Percentiles rank a stretch among this genome's conserved stretches.
Evolutionary conservation across 2,329 filamentous ascomycete species (phyloP).

Genomic region (Trichophaea hybrida): DNA sequence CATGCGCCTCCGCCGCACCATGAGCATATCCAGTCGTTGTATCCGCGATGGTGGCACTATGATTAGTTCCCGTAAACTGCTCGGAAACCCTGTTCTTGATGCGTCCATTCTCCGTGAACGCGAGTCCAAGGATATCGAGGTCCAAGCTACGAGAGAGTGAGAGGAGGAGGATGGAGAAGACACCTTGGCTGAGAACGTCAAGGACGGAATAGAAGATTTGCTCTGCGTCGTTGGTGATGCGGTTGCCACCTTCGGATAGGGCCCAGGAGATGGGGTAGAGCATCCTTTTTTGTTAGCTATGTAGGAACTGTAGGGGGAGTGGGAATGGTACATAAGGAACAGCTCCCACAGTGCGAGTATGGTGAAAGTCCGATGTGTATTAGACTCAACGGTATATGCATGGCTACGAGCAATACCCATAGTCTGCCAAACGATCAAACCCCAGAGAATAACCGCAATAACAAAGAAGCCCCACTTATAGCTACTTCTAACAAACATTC

Average conservation of each 20-base stretch:
- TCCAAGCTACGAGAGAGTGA: conserved; percentile 41
- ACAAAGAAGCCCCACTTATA: conserved; percentile 58
- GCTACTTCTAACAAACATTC: conserved; percentile 44
- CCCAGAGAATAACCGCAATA: conserved; percentile 42
- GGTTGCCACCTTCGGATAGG: conserved; percentile 48
- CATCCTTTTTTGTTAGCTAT: conserved; percentile 26
- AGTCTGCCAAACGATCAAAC: conserved; percentile 48
- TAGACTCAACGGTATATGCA: conserved; percentile 38
- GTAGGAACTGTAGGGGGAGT: background rate
- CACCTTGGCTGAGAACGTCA: conserved; percentile 49
- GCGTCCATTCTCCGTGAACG: conserved; percentile 43
- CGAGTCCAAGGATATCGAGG: conserved; percentile 38
- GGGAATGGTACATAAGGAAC: conserved; percentile 40
- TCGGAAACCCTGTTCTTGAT: conserved; percentile 27
- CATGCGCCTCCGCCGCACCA: background rate
- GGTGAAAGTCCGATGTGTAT: conserved; percentile 41
- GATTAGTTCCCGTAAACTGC: background rate
- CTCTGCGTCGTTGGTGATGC: conserved; percentile 51
- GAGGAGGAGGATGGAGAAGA: conserved; percentile 47
- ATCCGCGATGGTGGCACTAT: background rate
- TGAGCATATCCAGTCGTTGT: background rate
- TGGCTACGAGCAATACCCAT: conserved; percentile 43
- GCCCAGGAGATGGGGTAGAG: conserved; percentile 53
- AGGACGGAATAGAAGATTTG: conserved; percentile 55
- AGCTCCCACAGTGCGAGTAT: conserved; percentile 45